These are phyloP conservation scores for Neonectria punicea DNA, from an alignment of 2,329 filamentous ascomycete species.

Conservation along the genomic window DNA sequence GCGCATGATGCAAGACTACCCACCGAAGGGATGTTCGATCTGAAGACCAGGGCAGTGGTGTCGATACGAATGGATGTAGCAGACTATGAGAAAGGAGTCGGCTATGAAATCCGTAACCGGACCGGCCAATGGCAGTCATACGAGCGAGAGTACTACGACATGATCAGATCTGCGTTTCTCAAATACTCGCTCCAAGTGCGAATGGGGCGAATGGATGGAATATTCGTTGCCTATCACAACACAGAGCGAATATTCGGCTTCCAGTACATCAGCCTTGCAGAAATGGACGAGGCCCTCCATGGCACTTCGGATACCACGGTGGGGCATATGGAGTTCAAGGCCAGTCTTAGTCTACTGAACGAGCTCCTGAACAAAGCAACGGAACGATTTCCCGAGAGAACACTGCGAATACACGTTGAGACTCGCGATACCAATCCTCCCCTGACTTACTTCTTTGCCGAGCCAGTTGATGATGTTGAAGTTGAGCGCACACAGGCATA, in stretches of 20 bases:
- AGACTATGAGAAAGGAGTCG: conserved; percentile 77
- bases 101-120: conserved; percentile 84
- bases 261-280: conserved; percentile 86
- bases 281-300: conserved; percentile 93
- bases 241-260: conserved; percentile 96
- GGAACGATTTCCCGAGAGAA: conserved; percentile 77
- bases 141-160: conserved; percentile 95
- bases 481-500: conserved; percentile 79
- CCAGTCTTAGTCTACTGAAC: conserved; percentile 83
- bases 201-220: conserved; percentile 98
- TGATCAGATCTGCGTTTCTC: conserved; percentile 92
- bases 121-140: conserved; percentile 89
- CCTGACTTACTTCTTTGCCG: conserved; percentile 89
- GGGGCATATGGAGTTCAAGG: conserved; percentile 86
- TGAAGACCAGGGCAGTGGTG: conserved; percentile 94
- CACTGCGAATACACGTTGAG: conserved; percentile 85
- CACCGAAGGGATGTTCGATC: conserved; percentile 92
- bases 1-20: conserved; percentile 87
- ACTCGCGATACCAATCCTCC: conserved; percentile 69
- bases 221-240: conserved; percentile 97
- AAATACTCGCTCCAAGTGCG: conserved; percentile 98
- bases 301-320: conserved; percentile 73
- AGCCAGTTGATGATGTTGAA: conserved; percentile 79
- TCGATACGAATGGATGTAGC: conserved; percentile 88
- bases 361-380: conserved; percentile 81